phyloP scores from a whole-genome alignment of 305 asterid species.

The Fraxinus floribunda region DNA sequence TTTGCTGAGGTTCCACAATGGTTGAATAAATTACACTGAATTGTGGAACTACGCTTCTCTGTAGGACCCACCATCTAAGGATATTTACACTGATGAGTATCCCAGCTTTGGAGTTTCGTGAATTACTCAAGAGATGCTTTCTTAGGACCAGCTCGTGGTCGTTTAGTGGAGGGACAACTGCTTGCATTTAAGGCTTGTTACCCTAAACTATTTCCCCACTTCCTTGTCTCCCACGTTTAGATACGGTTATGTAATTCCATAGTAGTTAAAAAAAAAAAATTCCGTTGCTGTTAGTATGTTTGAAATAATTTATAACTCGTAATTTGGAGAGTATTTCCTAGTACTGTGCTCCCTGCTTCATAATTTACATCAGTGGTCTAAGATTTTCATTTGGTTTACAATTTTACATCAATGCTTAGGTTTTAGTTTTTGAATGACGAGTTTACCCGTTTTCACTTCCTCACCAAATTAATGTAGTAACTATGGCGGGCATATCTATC shows the following conservation, averaged over 20 bases:
- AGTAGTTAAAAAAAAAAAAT: neutral
- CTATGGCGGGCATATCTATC: neutral
- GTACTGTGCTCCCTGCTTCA: neutral
- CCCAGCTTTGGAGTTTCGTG: conserved; percentile 13
- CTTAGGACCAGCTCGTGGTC: neutral
- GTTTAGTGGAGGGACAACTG: neutral
- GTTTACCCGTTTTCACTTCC: neutral
- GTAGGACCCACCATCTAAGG: conserved; percentile 27
- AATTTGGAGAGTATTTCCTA: neutral
- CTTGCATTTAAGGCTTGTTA: neutral
- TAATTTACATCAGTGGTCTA: neutral
- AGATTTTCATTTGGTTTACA: neutral
- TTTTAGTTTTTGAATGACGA: neutral
- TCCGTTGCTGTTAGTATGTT: neutral
- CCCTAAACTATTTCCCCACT: neutral
- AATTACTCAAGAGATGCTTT: neutral
- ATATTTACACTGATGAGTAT: conserved; percentile 11
- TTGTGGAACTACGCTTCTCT: conserved; percentile 17
- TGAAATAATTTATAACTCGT: neutral
- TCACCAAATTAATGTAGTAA: neutral
- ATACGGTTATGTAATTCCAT: neutral
- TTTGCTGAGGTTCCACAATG: neutral
- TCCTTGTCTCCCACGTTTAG: neutral
- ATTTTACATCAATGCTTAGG: neutral
- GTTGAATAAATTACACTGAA: conserved; percentile 10